Base-by-base conservation (phyloP, 225 moss, liverwort and hornwort species). In the Climacium dendroides region DNA sequence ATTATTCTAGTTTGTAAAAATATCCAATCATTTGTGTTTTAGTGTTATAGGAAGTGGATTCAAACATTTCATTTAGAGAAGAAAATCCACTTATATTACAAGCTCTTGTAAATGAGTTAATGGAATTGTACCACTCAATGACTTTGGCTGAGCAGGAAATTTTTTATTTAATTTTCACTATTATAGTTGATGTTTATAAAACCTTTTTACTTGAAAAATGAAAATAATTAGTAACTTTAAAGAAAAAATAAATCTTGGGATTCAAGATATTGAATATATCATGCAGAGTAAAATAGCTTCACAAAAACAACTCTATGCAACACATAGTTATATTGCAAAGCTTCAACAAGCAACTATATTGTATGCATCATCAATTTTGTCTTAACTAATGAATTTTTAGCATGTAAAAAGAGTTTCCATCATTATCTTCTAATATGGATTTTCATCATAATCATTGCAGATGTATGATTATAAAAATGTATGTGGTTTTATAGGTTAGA, bases 1-100 rank as follows among this genome's bases (percentile, higher is more conserved):
- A n/a, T 76, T 0, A 0, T 0, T 1, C 0, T 54, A 5, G 1
- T 18, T 58, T 39, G 8, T 41, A 19, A 32, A 61, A 47, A 32
- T 13, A 32, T 14, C 23, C 24, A 47, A 80, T 0, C 8, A 29
- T 30, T 80, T 80, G 8, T 15, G 0, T 34, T 22, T 9, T 19
- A 4, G 6, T 80, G 19, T 62, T 47, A 4, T 0, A 91, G 87
- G 59, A 89, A 24, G 16, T 26, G 7, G 81, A 87, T 75, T 52
- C 45, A 52, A 83, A 37, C 7, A 10, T 22, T 64, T 16, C 13
- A 8, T 10, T 5, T 17, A 48, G 59, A 67, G 87, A 91, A 48
- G 91, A 91, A 59, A 83, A 93, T 85, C 93, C 91, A 19, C 22
- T 87, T 58, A 26, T 88, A 16, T 82, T 93, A 39, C 93, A 93